Evolutionary conservation across 257 asterid species (phyloP), one percentile per base, ranked within the genome.

Genomic region (Verbena officinalis): DNA sequence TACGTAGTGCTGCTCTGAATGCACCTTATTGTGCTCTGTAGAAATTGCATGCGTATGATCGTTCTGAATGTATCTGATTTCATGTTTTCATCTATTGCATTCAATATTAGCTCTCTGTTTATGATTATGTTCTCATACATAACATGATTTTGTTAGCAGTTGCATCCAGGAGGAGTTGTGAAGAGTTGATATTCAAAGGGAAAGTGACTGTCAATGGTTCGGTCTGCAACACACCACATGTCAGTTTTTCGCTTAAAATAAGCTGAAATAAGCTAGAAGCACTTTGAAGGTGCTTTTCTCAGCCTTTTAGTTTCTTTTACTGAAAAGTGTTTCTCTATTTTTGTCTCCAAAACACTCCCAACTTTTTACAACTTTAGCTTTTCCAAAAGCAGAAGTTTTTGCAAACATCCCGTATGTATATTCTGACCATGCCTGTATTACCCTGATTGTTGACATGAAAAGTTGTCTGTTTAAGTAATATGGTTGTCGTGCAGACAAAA

Each of bases 141-240:
- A 43, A 61, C 45, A 2, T 59, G 73, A 49, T 62, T 67, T 67
- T 40, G 42, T 76, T 61, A 61, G 30, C 79, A 94, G 99, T 94
- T 78, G 97, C 97, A 39, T 94, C 99, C 34, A 83, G 99, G 77
- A 79, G 99, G 77, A 94, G 97, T 78, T 72, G 99, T 15, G 99
- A 90, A 68, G 97, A 94, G 78, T 84, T 94, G 75, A 90, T 94
- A 61, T 88, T 88, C 74, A 76, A 84, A 68, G 97, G 97, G 68
- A 87, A 84, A 78, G 99, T 94, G 71, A 86, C 92, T 15, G 97
- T 90, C 49, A 90, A 94, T 73, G 99, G 99, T 66, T 86, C 99
- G 0, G 86, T 88, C 14, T 94, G 99, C 85, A 82, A 79, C 36
- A 82, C 89, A 22, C 99, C 99, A 15, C 99, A 94, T 96, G 99